These are phyloP conservation scores for Tylopilus felleus DNA, from an alignment of 768 basidiomycete genomes.

Conservation along the genomic window DNA sequence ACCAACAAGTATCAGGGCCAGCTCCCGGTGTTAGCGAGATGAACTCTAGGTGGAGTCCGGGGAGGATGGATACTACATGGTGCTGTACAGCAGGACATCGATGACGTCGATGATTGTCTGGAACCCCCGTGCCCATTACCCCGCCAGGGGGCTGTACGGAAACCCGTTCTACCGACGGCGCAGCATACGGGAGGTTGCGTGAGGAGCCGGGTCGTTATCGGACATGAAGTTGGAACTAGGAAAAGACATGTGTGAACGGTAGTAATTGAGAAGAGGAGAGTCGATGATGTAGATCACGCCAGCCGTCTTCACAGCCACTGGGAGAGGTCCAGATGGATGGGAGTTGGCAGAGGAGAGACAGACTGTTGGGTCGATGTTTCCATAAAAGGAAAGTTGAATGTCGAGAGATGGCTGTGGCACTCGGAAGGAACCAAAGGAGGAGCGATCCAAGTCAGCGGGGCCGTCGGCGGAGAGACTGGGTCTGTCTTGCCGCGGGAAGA, in stretches of 20 bases:
- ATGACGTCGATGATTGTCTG: conserved; percentile 16
- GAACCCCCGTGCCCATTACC: neutral
- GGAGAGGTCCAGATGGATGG: conserved; percentile 5
- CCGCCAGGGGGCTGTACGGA: conserved; percentile 6
- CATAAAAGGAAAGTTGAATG: conserved; percentile 29
- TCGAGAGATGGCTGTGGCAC: conserved; percentile 9
- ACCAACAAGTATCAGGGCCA: neutral
- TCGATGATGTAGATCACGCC: conserved; percentile 19
- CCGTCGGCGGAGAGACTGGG: conserved; percentile 31
- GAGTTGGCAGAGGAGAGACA: conserved; percentile 11
- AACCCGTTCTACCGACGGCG: neutral
- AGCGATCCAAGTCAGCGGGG: conserved; percentile 20
- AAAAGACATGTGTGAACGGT: neutral
- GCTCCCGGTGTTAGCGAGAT: conserved; percentile 9
- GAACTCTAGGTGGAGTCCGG: conserved; percentile 6
- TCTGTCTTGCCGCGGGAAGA: conserved; percentile 31
- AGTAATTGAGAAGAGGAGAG: neutral
- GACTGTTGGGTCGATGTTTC: conserved; percentile 21
- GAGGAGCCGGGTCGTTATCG: conserved; percentile 13
- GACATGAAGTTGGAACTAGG: neutral
- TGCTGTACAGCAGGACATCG: neutral
- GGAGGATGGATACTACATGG: neutral
- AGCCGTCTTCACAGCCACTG: conserved; percentile 19
- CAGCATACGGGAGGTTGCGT: neutral
- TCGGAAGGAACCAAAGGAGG: conserved; percentile 17